Percentiles rank a stretch among this genome's conserved stretches.
These are phyloP conservation scores for Cotoneaster glaucophyllus DNA, from an alignment of 306 rosid genomes.

Conservation along the genomic window DNA sequence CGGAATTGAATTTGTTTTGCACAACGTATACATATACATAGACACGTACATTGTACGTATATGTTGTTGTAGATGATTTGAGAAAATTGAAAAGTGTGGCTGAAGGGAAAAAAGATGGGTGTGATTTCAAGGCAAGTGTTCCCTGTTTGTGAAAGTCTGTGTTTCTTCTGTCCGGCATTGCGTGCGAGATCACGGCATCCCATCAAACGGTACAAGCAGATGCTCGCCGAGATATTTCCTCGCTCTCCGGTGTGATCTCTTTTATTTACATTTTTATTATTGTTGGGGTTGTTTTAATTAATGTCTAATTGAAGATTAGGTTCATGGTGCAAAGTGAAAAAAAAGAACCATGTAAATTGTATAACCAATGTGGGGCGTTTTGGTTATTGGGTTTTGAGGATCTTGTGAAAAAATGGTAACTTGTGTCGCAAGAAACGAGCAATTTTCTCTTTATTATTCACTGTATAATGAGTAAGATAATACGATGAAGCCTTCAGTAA, in stretches of 20 bases:
- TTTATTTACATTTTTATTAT: neutral
- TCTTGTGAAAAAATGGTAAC: neutral
- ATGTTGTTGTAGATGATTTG: neutral
- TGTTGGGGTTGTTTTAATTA: neutral
- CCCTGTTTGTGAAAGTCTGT: slow-evolving; percentile 74
- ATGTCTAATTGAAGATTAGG: neutral
- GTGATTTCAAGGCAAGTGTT: slow-evolving; percentile 63
- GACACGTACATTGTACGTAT: neutral
- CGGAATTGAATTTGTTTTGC: neutral
- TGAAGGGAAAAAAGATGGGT: slow-evolving; percentile 28
- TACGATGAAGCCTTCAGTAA: neutral
- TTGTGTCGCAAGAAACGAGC: neutral
- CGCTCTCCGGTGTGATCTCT: slow-evolving; percentile 39
- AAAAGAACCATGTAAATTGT: neutral
- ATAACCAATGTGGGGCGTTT: neutral
- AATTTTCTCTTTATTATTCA: neutral
- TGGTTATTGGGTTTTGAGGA: neutral
- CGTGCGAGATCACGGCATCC: slow-evolving; percentile 78
- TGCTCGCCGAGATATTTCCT: slow-evolving; percentile 76
- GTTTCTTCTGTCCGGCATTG: slow-evolving; percentile 74
- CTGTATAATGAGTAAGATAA: neutral
- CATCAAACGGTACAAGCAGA: slow-evolving; percentile 69
- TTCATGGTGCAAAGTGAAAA: neutral
- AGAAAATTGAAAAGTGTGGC: neutral
- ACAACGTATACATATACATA: neutral